A percentile compares a stretch with the other conserved stretches of the same genome.
Evolutionary conservation across 208 protist genomes (phyloP).

Genomic region (Leishmania braziliensis): DNA sequence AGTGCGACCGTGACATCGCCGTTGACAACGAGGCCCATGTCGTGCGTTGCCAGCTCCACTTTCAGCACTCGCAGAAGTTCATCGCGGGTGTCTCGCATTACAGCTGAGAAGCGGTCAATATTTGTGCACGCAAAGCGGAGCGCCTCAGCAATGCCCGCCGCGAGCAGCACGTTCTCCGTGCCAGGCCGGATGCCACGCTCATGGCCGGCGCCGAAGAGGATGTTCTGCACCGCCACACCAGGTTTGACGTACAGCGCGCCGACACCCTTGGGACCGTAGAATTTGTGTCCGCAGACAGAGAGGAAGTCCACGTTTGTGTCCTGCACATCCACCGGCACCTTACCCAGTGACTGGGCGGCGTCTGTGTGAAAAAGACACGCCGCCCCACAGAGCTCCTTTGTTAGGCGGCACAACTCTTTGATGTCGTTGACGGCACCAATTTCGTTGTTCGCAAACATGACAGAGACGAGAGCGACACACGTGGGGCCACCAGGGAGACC

Average conservation of each 20-base stretch:
- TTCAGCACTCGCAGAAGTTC: conserved; percentile 61
- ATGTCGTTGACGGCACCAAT: conserved; percentile 93
- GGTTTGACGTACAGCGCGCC: conserved; percentile 77
- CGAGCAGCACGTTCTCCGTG: conserved; percentile 87
- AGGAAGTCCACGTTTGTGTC: conserved; percentile 93
- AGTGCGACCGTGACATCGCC: conserved; percentile 51
- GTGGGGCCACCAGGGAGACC: conserved; percentile 41
- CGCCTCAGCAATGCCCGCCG: conserved; percentile 75
- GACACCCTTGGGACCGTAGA: conserved; percentile 96
- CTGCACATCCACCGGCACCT: conserved; percentile 96
- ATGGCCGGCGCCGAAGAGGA: conserved; percentile 83
- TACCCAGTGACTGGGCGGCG: conserved; percentile 96
- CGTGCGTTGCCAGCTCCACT: conserved; percentile 47
- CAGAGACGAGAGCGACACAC: conserved; percentile 78
- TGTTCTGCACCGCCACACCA: conserved; percentile 58
- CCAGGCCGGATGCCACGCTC: conserved; percentile 81
- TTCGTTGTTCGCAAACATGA: conserved; percentile 98
- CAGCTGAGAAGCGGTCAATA: conserved; percentile 33
- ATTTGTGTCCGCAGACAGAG: conserved; percentile 98
- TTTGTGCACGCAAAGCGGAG: conserved; percentile 49
- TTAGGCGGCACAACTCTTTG: conserved; percentile 62
- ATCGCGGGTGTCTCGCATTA: conserved; percentile 66
- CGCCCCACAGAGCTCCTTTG: conserved; percentile 64
- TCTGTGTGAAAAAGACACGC: conserved; percentile 93
- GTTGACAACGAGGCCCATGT: conserved; percentile 79